A percentile compares a stretch with the other conserved stretches of the same genome.
These are phyloP conservation scores for Salix exigua DNA, from an alignment of 345 rosid species.

Conservation along the genomic window DNA sequence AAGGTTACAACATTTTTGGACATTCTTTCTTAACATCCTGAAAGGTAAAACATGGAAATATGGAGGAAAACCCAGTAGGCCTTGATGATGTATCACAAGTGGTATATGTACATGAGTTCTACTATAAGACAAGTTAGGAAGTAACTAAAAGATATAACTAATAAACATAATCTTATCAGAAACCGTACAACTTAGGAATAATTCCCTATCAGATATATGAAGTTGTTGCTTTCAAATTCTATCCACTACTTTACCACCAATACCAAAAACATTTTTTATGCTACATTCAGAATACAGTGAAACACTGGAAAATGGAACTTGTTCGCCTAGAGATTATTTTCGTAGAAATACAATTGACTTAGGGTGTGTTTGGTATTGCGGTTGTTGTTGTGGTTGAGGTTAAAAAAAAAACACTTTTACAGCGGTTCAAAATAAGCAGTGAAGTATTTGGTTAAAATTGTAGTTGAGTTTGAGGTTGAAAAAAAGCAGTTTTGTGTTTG, in stretches of 20 bases:
- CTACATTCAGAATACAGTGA: background rate
- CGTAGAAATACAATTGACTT: too few relatives aligned
- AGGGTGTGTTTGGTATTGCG: too few relatives aligned
- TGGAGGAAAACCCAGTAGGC: background rate
- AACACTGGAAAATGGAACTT: too few relatives aligned
- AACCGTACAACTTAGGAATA: background rate
- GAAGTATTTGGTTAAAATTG: too few relatives aligned
- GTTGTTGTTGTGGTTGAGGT: too few relatives aligned
- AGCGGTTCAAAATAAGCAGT: too few relatives aligned
- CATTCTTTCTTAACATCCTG: background rate
- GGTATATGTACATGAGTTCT: background rate
- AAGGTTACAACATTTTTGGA: background rate
- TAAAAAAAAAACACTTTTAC: too few relatives aligned
- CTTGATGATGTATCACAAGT: background rate
- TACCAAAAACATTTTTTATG: too few relatives aligned
- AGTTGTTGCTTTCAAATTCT: background rate
- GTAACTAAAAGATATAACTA: background rate
- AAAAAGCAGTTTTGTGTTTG: too few relatives aligned
- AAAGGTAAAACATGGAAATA: background rate
- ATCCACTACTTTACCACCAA: background rate
- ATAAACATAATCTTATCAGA: background rate
- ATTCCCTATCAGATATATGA: background rate
- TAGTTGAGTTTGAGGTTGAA: too few relatives aligned
- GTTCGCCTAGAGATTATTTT: background rate
- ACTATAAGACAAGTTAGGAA: background rate